Evolutionary conservation across 129 eudicot species (phyloP), one percentile per base, ranked within the genome.

Genomic region (Escallonia herrerae): DNA sequence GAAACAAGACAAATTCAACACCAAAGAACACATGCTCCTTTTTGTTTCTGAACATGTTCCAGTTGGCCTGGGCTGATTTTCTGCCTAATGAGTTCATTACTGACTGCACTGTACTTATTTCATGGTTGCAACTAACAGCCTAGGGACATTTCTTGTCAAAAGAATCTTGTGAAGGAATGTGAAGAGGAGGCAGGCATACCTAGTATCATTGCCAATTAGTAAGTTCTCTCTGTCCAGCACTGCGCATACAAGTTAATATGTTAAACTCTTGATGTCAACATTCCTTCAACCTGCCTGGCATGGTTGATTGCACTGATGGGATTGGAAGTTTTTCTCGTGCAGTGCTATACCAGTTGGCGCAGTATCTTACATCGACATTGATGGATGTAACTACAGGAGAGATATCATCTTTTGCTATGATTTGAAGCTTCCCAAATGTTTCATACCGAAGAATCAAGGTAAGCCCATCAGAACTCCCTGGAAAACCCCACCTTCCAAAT

Each of bases 161-260:
- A 91, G 71, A 91, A 87, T 81, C 58, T 91, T 71, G 83, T 87
- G 63, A 91, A 91, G 79, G 97, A 91, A 84, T 91, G 97, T 62
- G 84, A 82, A 73, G 97, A 91, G 80, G 97, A 90, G 72, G 97
- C 95, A 46, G 97, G 97, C 64, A 84, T 91, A 63, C 87, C 95
- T 43, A 74, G 68, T 47, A 78, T 86, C 57, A 76, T 87, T 70
- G 80, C 95, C 56, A 73, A 63, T 59, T 69, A 67, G 95, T 84
- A 76, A 69, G 61, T 53, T 62, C 1, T 22, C 70, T 58, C 3
- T 4, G 33, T 22, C 33, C 33, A 22, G 33, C 33, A 22, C 33
- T 22, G 33, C 33, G 33, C 33, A 22, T 22, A 22, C 33, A 22
- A 22, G 33, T 22, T 22, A 22, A 22, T 22, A 22, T 22, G 1